phyloP scores from a whole-genome alignment of 139 green algal species.

The Edaphochlamys debaryana region DNA sequence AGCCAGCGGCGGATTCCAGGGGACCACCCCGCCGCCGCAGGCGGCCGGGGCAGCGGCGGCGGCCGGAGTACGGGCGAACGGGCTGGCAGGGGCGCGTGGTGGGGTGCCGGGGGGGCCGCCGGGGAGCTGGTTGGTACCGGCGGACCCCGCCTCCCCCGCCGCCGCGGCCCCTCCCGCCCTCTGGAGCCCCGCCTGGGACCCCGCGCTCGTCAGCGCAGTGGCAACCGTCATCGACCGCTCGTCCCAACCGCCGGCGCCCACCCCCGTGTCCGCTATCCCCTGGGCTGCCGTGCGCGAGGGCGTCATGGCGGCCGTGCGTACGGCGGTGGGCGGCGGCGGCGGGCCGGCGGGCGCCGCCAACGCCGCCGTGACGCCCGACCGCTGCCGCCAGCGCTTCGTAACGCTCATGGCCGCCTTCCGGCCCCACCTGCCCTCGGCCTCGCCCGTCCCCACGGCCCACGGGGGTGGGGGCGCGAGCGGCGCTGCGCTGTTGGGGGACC shows the following conservation, averaged over 20 bases:
- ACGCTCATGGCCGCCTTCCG: slow-evolving; percentile 27
- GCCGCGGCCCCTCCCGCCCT: background rate
- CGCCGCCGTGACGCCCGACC: background rate
- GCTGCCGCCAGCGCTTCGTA: slow-evolving; percentile 20
- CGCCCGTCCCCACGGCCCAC: background rate
- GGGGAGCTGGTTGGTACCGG: slow-evolving; percentile 32
- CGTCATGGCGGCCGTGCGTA: slow-evolving; percentile 7
- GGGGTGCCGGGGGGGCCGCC: too few species aligned
- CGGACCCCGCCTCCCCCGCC: background rate
- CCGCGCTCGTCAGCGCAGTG: slow-evolving; percentile 30
- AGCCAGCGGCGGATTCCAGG: background rate
- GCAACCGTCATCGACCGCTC: slow-evolving; percentile 9
- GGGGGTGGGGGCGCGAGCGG: background rate
- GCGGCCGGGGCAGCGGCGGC: background rate
- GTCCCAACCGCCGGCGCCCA: background rate
- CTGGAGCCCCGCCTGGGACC: slow-evolving; percentile 33
- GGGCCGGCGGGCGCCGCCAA: background rate
- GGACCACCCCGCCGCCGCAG: background rate
- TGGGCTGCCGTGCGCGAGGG: slow-evolving; percentile 21
- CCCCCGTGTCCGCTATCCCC: slow-evolving; percentile 4
- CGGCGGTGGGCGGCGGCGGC: background rate
- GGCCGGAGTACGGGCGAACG: too few species aligned
- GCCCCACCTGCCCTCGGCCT: slow-evolving; percentile 6
- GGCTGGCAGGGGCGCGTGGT: too few species aligned
- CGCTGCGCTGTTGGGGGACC: slow-evolving; percentile 1